Evolutionary conservation across 2,329 filamentous ascomycete genomes (phyloP).

Genomic region (Dactylellina leptospora): DNA sequence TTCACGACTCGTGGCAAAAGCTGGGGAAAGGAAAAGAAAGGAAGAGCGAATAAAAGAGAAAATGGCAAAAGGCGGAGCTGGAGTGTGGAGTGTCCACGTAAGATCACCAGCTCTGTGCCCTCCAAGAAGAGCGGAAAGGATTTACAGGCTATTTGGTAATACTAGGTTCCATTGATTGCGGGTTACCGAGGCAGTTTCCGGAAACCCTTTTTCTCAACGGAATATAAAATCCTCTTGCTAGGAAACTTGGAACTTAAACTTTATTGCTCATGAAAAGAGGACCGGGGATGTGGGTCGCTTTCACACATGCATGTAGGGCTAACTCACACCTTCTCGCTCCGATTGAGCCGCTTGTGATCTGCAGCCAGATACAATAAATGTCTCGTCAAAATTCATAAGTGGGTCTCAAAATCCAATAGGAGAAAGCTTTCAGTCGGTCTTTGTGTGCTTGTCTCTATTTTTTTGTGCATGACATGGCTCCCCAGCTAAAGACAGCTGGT

Average conservation of each 20-base stretch:
- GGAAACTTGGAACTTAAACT: conserved; percentile 35
- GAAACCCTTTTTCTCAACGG: neutral
- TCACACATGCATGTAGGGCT: conserved; percentile 34
- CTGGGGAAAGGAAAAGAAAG: conserved; percentile 22
- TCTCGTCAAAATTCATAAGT: conserved; percentile 34
- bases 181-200: conserved; percentile 29
- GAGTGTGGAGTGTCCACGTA: conserved; percentile 31
- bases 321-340: conserved; percentile 37
- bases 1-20: conserved; percentile 34
- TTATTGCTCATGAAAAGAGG: neutral
- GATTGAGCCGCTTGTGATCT: conserved; percentile 44
- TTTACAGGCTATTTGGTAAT: conserved; percentile 29
- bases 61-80: conserved; percentile 18
- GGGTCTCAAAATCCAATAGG: conserved; percentile 18
- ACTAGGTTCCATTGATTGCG: conserved; percentile 18
- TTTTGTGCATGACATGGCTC: conserved; percentile 35
- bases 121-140: neutral
- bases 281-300: neutral
- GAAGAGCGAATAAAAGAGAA: neutral
- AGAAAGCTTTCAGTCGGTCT: neutral
- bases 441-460: too few species aligned
- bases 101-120: conserved; percentile 1
- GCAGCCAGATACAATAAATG: conserved; percentile 36
- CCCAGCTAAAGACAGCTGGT: neutral
- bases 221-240: neutral